Percentiles rank a stretch among this genome's conserved stretches.
These are phyloP conservation scores for Nakazawaea anatomiae DNA, from an alignment of 805 yeast genomes.

Conservation along the genomic window DNA sequence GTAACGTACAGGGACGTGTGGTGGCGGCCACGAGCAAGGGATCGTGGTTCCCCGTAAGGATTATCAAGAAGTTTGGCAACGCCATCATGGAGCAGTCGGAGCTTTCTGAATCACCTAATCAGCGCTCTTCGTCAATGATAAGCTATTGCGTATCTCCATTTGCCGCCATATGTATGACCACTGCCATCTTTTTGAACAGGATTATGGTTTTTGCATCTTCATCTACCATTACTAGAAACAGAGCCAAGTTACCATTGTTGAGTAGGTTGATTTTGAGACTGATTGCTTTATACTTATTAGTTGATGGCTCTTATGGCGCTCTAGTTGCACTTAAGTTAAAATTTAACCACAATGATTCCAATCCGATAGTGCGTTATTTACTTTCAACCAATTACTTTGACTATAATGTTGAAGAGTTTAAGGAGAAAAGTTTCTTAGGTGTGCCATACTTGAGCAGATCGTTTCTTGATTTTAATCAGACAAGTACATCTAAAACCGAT, in stretches of 20 bases:
- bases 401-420: constrained; percentile 18
- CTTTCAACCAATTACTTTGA: constrained; percentile 15
- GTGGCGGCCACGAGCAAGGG: not conserved
- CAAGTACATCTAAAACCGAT: constrained; percentile 14
- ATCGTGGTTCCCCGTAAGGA: constrained; percentile 10
- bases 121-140: constrained; percentile 36
- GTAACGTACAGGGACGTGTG: not conserved
- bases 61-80: constrained; percentile 16
- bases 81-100: constrained; percentile 28
- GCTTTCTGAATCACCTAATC: constrained; percentile 22
- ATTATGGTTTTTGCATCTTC: constrained; percentile 53
- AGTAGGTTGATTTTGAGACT: constrained; percentile 30
- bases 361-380: constrained; percentile 9
- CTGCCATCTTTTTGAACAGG: constrained; percentile 54
- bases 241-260: constrained; percentile 22
- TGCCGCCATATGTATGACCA: constrained; percentile 48
- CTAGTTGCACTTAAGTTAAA: constrained; percentile 23
- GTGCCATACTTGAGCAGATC: constrained; percentile 18
- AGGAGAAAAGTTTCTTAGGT: constrained; percentile 20
- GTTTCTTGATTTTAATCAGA: constrained; percentile 12
- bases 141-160: constrained; percentile 44
- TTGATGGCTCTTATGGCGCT: constrained; percentile 30
- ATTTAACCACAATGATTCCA: constrained; percentile 16
- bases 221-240: constrained; percentile 25
- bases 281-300: constrained; percentile 28